Conservation (phyloP, 73 alveolate species). For the Paraurostyla sp. region DNA sequence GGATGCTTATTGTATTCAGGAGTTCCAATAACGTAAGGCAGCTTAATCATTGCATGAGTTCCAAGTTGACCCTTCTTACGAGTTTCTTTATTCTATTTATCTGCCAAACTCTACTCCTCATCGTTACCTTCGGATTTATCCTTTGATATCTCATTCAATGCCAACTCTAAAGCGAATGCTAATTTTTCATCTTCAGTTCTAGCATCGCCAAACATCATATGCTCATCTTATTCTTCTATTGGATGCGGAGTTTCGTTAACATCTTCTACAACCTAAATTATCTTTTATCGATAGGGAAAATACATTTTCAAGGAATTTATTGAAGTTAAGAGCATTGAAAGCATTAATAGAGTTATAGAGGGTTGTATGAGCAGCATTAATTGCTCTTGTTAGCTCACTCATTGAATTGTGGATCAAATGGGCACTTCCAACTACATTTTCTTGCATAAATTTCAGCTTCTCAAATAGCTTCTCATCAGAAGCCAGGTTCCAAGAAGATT, state of each 20-base stretch:
- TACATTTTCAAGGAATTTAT: constrained; percentile 62
- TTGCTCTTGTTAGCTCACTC: constrained; percentile 50
- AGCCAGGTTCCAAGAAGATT: constrained; percentile 40
- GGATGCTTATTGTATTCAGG: constrained; percentile 54
- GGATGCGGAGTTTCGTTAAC: not conserved
- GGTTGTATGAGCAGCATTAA: constrained; percentile 59
- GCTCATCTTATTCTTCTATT: constrained; percentile 10
- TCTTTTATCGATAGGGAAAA: not conserved
- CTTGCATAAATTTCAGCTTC: constrained; percentile 49
- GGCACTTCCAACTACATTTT: constrained; percentile 60
- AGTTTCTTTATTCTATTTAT: not conserved
- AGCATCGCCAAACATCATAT: constrained; percentile 46
- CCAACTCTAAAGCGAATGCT: constrained; percentile 40
- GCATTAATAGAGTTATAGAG: constrained; percentile 58
- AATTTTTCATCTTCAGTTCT: constrained; percentile 45
- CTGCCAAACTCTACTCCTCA: constrained; percentile 47
- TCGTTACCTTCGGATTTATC: constrained; percentile 25
- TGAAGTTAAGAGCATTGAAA: constrained; percentile 54
- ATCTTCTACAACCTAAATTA: constrained; percentile 46
- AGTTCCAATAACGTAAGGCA: constrained; percentile 63
- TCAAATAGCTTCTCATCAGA: constrained; percentile 50
- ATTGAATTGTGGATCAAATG: constrained; percentile 47
- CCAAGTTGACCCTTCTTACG: constrained; percentile 54
- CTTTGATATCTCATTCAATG: constrained; percentile 40
- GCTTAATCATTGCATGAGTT: constrained; percentile 53